Percentiles rank a stretch among this genome's conserved stretches.
Evolutionary conservation across 1,284 basidiomycete species (phyloP).

Genomic region (Cutaneotrichosporon cavernicola): DNA sequence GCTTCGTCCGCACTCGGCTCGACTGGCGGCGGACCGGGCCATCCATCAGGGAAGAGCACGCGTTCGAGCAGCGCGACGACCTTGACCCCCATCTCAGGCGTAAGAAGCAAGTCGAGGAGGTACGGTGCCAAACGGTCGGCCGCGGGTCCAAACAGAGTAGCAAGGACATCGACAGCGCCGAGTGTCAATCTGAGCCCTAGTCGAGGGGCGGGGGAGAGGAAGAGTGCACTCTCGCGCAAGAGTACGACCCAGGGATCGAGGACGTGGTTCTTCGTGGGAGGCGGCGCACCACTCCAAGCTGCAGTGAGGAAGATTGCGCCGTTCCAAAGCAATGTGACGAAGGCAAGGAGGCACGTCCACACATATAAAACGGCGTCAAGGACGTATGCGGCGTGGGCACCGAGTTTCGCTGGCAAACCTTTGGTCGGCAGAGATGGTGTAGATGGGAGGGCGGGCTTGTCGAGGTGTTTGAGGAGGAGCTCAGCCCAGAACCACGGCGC

Average conservation of each 20-base stretch:
- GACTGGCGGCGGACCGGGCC: conserved; percentile 39
- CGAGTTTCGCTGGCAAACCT: neutral
- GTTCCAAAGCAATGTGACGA: conserved; percentile 18
- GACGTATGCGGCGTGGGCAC: neutral
- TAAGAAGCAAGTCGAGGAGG: conserved; percentile 30
- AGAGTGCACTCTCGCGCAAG: conserved; percentile 1
- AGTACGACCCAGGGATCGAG: conserved; percentile 27
- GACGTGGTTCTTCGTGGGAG: conserved; percentile 17
- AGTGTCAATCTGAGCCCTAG: conserved; percentile 27
- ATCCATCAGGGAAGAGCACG: conserved; percentile 47
- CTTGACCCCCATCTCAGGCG: conserved; percentile 21
- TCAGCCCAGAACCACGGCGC: conserved; percentile 53
- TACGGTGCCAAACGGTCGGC: conserved; percentile 43
- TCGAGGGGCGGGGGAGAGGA: conserved; percentile 17
- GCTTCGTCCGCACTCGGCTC: conserved; percentile 45
- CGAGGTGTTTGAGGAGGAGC: conserved; percentile 21
- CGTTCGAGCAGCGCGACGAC: conserved; percentile 35
- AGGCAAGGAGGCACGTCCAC: conserved; percentile 1
- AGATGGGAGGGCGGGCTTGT: neutral
- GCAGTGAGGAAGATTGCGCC: conserved; percentile 5
- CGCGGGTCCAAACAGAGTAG: conserved; percentile 28
- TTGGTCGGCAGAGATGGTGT: neutral
- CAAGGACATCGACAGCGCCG: neutral
- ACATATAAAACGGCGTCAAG: conserved; percentile 2
- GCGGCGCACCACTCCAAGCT: conserved; percentile 18